These are phyloP conservation scores for Leishmania tropica DNA, from an alignment of 208 protist genomes.

Conservation along the genomic window DNA sequence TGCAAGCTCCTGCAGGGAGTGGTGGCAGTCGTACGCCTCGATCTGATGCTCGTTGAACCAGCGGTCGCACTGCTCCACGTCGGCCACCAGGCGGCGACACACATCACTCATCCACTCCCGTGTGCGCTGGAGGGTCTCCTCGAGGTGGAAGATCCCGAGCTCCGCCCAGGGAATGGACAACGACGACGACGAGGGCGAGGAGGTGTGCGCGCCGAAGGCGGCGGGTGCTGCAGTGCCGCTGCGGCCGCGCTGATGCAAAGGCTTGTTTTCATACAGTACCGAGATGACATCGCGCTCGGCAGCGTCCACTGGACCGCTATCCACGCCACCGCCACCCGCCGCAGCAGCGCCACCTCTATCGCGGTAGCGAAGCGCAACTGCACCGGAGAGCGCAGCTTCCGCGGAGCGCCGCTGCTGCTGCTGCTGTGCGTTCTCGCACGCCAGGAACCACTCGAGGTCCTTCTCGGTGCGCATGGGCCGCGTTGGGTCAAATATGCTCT, in stretches of 20 bases:
- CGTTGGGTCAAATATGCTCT: constrained; percentile 16
- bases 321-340: not conserved
- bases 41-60: constrained; percentile 63
- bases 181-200: constrained; percentile 1
- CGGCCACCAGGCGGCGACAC: constrained; percentile 51
- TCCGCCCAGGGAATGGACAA: constrained; percentile 45
- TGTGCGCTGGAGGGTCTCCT: constrained; percentile 48
- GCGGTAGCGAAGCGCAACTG: constrained; percentile 3
- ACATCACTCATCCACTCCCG: constrained; percentile 65
- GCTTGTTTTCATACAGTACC: constrained; percentile 7
- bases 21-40: constrained; percentile 57
- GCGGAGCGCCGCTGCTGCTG: constrained; percentile 11
- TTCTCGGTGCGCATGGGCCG: constrained; percentile 45
- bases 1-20: constrained; percentile 63
- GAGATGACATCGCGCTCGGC: constrained; percentile 13
- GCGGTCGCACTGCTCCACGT: constrained; percentile 65
- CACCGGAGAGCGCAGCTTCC: not conserved
- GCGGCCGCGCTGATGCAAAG: constrained; percentile 4
- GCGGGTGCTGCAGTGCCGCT: not conserved
- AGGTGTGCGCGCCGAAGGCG: not conserved
- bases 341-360: not conserved
- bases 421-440: constrained; percentile 17
- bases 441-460: constrained; percentile 50
- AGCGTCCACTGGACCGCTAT: not conserved
- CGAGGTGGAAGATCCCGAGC: constrained; percentile 53